phyloP scores from a whole-genome alignment of 176 grass and related monocot genomes.

The Carex littledalei region DNA sequence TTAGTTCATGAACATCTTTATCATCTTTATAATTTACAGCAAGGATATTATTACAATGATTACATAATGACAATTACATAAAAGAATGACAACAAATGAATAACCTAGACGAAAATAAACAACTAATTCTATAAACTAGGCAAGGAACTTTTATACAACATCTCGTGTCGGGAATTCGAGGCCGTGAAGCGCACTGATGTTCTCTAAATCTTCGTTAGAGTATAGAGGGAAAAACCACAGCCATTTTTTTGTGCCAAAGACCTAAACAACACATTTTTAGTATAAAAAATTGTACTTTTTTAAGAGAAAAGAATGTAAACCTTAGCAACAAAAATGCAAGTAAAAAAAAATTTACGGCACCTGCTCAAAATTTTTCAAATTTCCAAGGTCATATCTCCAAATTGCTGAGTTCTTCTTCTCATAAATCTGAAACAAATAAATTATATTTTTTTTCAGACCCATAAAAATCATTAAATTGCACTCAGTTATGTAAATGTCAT shows the following conservation, averaged over 20 bases:
- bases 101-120: not conserved
- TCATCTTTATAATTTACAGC: not conserved
- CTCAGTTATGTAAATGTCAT: conserved; percentile 10
- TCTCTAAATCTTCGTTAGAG: conserved; percentile 59
- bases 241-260: conserved; percentile 74
- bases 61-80: conserved; percentile 4
- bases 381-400: conserved; percentile 80
- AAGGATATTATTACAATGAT: not conserved
- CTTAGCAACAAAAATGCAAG: not conserved
- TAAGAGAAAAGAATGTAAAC: not conserved
- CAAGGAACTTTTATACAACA: conserved; percentile 19
- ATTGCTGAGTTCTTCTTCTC: conserved; percentile 50
- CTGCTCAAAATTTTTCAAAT: conserved; percentile 83
- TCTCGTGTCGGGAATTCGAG: conserved; percentile 67
- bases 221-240: conserved; percentile 80
- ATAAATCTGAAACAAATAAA: conserved; percentile 47
- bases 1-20: not conserved
- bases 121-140: not conserved
- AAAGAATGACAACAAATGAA: not conserved
- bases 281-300: not conserved
- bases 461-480: not conserved
- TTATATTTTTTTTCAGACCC: conserved; percentile 2
- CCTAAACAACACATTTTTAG: conserved; percentile 26
- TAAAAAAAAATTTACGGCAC: conserved; percentile 17
- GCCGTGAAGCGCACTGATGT: conserved; percentile 53